Percentiles rank a stretch among this genome's conserved stretches.
Conservation (phyloP, 1,284 basidiomycete species). For the Trichosporon asahii region DNA sequence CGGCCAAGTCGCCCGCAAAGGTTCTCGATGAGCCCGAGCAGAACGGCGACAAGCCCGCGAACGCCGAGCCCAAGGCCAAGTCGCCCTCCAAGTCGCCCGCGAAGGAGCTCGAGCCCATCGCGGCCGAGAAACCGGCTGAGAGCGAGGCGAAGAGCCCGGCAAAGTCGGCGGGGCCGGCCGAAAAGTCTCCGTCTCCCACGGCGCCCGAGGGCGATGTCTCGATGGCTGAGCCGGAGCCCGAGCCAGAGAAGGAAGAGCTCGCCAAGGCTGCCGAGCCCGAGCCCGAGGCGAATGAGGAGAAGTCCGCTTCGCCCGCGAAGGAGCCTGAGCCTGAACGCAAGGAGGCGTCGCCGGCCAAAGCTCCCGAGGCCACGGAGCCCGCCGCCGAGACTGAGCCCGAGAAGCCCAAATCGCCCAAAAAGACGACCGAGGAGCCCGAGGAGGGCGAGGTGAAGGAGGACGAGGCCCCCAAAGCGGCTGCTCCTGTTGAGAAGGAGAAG, state of each 20-base stretch:
- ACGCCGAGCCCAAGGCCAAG: background rate
- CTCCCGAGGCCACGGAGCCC: background rate
- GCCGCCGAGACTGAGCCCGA: background rate
- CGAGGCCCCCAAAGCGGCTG: background rate
- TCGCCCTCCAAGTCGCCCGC: conserved; percentile 8
- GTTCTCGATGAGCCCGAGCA: conserved; percentile 6
- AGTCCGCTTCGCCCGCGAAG: background rate
- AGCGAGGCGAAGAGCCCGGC: background rate
- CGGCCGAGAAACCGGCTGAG: background rate
- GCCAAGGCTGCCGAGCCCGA: background rate
- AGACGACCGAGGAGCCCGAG: background rate
- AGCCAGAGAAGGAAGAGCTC: background rate
- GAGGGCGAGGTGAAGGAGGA: conserved; percentile 7
- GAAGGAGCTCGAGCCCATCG: background rate
- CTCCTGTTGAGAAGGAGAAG: background rate
- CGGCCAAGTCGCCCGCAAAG: background rate
- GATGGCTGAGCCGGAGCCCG: background rate
- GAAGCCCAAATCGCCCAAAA: background rate
- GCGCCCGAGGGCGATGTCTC: background rate
- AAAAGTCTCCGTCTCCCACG: conserved; percentile 1
- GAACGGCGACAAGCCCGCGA: conserved; percentile 18
- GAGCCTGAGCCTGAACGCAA: background rate
- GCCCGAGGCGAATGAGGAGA: background rate
- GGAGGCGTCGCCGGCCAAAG: background rate
- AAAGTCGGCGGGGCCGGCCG: background rate